phyloP scores from a whole-genome alignment of 2,329 filamentous ascomycete species.

The Colletotrichum destructivum region DNA sequence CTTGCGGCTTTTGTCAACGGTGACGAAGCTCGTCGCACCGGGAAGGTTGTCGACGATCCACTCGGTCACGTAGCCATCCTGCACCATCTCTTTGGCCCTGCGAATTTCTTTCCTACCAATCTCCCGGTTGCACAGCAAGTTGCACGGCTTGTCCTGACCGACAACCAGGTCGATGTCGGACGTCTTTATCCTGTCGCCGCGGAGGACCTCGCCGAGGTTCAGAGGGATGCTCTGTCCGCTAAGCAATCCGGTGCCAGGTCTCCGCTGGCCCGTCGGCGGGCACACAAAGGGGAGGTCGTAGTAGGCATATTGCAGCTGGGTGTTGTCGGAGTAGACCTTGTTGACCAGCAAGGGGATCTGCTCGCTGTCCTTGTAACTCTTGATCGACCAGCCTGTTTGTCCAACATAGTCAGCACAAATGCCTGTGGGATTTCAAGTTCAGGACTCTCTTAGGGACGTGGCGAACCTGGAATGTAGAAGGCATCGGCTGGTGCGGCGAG shows the following conservation, averaged over 20 bases:
- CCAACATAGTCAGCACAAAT: slow-evolving; percentile 35
- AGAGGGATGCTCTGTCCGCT: slow-evolving; percentile 84
- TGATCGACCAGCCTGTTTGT: slow-evolving; percentile 81
- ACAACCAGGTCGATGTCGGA: slow-evolving; percentile 88
- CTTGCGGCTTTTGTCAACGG: slow-evolving; percentile 85
- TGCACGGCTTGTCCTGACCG: slow-evolving; percentile 81
- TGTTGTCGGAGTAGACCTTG: slow-evolving; percentile 92
- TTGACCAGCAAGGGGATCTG: slow-evolving; percentile 89
- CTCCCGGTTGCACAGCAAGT: slow-evolving; percentile 79
- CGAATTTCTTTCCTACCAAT: slow-evolving; percentile 76
- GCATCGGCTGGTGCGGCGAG: slow-evolving; percentile 64
- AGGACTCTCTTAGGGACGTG: slow-evolving; percentile 21
- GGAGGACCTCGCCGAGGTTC: slow-evolving; percentile 89
- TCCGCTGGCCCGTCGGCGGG: slow-evolving; percentile 78
- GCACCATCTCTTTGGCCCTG: slow-evolving; percentile 80
- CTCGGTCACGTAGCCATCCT: slow-evolving; percentile 87
- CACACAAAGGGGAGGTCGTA: slow-evolving; percentile 91
- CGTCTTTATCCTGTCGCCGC: slow-evolving; percentile 86
- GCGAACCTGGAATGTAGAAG: slow-evolving; percentile 89
- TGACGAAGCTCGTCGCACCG: slow-evolving; percentile 90
- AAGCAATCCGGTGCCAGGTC: slow-evolving; percentile 77
- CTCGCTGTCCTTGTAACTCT: slow-evolving; percentile 83
- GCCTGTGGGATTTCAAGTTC: not conserved
- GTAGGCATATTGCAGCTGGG: slow-evolving; percentile 92
- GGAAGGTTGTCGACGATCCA: slow-evolving; percentile 96